Base-by-base conservation (phyloP, 306 rosid genomes). In the Citrullus mucosospermus region DNA sequence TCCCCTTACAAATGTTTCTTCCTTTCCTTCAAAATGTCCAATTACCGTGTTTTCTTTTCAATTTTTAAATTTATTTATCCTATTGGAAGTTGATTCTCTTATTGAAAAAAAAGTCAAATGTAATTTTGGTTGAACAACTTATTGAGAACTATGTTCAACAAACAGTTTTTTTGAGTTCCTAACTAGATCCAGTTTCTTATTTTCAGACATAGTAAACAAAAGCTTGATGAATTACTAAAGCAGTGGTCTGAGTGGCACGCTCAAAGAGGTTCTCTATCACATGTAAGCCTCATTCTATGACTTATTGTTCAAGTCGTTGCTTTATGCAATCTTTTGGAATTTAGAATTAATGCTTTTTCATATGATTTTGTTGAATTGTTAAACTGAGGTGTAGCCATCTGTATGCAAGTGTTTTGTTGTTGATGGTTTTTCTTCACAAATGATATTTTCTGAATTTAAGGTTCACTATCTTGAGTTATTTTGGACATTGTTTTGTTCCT, bases 191-290 rank as follows among this genome's bases (percentile, higher is more conserved):
- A 44, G 80, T 76, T 78, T 57, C 73, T 71, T 75, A 76, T 80
- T 81, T 78, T 22, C 87, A 96, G 99, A 84, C 88, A 92, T 84
- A 92, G 99, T 81, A 92, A 84, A 80, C 85, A 81, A 60, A 96
- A 91, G 87, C 99, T 96, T 75, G 91, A 96, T 80, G 97, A 90
- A 83, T 82, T 91, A 41, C 86, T 96, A 50, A 89, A 80, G 81
- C 92, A 91, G 78, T 96, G 99, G 99, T 96, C 99, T 78, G 89
- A 91, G 78, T 96, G 99, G 99, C 96, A 96, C 57, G 80, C 97
- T 84, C 88, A 87, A 77, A 87, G 88, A 48, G 81, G 54, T 71
- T 80, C 82, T 76, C 79, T 81, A 17, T 85, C 93, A 39, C 88
- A 87, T 67, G 99, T 92, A 88, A 85, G 91, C 39, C 76, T 38